Evolutionary conservation across 2,329 filamentous ascomycete genomes (phyloP), one percentile per base, ranked within the genome.

Genomic region (Septoria petroselini): DNA sequence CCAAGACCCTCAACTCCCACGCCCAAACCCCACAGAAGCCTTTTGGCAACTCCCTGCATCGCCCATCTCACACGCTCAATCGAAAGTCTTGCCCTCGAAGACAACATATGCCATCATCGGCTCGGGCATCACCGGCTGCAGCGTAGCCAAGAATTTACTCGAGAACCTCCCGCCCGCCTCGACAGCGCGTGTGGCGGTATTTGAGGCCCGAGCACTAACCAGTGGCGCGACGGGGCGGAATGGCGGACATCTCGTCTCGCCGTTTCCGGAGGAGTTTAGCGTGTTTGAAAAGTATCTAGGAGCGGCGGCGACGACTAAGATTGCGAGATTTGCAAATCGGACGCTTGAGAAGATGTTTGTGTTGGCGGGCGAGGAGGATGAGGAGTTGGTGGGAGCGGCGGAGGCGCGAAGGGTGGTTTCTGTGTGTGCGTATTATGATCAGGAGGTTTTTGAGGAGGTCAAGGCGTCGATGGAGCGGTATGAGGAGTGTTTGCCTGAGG

Each of bases 21-120:
- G 48, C 18, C 9, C 33, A 38, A 48, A 49, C 15, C 56, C 56
- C 3, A 57, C 56, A 21, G 35, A 56, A 45, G 53, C 53, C 1
- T 58, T 54, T n/a, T 58, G 56, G 56, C 56, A 58, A 31, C 21
- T 42, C 0, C 54, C 53, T 6, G 23, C 43, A 1, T 39, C 53
- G 1, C n/a, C 42, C 7, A 33, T 57, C 23, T 45, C 56, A 1
- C 4, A 14, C 1, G 23, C 25, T 9, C 48, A 52, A 40, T 58
- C 56, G 17, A 7, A 25, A 27, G n/a, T 33, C 15, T 42, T 58
- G 1, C 48, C 53, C 3, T 11, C 42, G 1, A 45, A 42, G 9
- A 54, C 53, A 2, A 54, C 48, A 17, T 59, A 57, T 41, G 52
- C 54, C 15, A 50, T 59, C n/a, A 52, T 59, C 18, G 57, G 57